Evolutionary conservation across 306 rosid species (phyloP), one percentile per base, ranked within the genome.

Genomic region (Alnus glutinosa): DNA sequence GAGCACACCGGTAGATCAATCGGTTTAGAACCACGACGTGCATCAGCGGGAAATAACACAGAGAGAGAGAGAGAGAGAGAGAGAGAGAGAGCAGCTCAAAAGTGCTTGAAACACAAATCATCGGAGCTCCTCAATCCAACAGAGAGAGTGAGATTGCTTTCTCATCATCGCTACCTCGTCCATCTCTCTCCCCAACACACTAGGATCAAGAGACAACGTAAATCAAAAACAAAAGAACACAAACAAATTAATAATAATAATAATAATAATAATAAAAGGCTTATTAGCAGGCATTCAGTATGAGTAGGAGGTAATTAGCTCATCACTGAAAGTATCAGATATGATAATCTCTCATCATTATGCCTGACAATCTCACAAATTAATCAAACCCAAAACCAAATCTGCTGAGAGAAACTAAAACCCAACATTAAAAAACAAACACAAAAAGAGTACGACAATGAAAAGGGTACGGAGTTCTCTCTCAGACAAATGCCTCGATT

Each of bases 401-500:
- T 3, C 3, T 7, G 9, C 2, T 1, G 30, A 19, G 32, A 37
- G 32, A 2, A 1, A 46, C 50, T 10, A 73, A 3, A 34, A 2
- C 2, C 13, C 37, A 42, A 15, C 18, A 3, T 0, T 2, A 11
- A 59, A 0, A 1, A 11, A 8, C 5, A 5, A 39, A 1, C 12
- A 70, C 16, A 0, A 59, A 42, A 36, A 8, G 1, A 1, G 30
- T 0, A 6, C 12, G 0, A 6, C 15, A 18, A 28, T 44, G 23
- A 12, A 42, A 23, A 7, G 5, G 55, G 30, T 10, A 42, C 74
- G 78, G 61, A 73, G 85, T 28, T 44, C 59, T 77, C 92, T 88
- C 97, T 92, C 94, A 92, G 93, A 92, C 97, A 92, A 92, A 92
- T 90, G 97, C 97, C 97, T 92, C 97, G 92, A 51, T 79, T 86